Evolutionary conservation across 345 rosid species (phyloP).

Genomic region (Linum usitatissimum): DNA sequence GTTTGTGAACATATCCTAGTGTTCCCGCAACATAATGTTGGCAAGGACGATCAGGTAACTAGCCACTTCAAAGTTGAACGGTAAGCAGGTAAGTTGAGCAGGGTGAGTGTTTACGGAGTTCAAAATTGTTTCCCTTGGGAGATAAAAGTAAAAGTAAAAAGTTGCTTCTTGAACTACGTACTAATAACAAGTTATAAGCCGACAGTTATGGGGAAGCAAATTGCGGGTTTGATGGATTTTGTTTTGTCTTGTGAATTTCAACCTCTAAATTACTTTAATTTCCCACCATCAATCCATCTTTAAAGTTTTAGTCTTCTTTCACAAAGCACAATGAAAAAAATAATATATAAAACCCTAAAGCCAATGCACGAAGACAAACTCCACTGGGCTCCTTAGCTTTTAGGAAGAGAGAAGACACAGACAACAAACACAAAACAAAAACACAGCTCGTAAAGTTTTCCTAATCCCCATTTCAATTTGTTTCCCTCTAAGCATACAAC

Average conservation of each 20-base stretch:
- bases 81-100: too few relatives aligned
- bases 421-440: slow-evolving; percentile 12
- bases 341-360: slow-evolving; percentile 6
- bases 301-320: neutral
- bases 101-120: too few relatives aligned
- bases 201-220: neutral
- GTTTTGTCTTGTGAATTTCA: neutral
- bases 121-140: too few relatives aligned
- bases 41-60: too few relatives aligned
- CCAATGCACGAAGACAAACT: neutral
- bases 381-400: neutral
- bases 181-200: too few relatives aligned
- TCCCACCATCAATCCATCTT: slow-evolving; percentile 5
- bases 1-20: too few relatives aligned
- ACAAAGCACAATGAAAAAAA: slow-evolving; percentile 36
- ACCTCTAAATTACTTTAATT: neutral
- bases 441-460: neutral
- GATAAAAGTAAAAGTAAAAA: too few relatives aligned
- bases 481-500: slow-evolving; percentile 20
- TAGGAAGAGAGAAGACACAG: slow-evolving; percentile 3
- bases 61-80: too few relatives aligned
- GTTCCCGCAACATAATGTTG: too few relatives aligned
- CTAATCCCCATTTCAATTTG: slow-evolving; percentile 14
- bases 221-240: neutral
- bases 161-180: too few relatives aligned